These are phyloP conservation scores for Cladophialophora psammophila DNA, from an alignment of 2,329 filamentous ascomycete genomes.

Conservation along the genomic window DNA sequence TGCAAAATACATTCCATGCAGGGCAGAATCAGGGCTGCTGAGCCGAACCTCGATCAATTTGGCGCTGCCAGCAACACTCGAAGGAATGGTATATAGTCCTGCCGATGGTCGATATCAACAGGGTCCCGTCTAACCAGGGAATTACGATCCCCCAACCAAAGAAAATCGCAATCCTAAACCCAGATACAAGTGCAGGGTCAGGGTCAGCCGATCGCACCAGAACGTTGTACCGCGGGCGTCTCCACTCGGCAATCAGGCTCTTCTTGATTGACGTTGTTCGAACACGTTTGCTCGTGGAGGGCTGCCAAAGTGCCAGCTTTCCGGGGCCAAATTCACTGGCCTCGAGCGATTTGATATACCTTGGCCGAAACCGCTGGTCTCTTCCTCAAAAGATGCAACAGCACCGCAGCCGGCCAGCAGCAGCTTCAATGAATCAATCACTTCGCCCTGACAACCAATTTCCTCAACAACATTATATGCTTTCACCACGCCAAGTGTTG, in stretches of 20 bases:
- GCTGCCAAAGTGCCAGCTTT: neutral
- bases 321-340: neutral
- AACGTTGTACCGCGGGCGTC: neutral
- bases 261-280: slow-evolving; percentile 3
- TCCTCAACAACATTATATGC: neutral
- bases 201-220: neutral
- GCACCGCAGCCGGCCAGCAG: neutral
- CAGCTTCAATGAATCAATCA: neutral
- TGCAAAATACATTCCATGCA: neutral
- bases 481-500: neutral
- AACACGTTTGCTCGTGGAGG: neutral
- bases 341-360: slow-evolving; percentile 1
- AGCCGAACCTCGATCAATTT: neutral
- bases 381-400: slow-evolving; percentile 3
- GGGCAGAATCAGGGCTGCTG: neutral
- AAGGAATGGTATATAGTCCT: neutral
- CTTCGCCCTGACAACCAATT: neutral
- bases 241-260: neutral
- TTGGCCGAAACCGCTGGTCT: neutral
- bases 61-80: neutral
- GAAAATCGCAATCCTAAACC: neutral
- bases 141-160: neutral
- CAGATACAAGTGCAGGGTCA: neutral
- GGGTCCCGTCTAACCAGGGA: neutral
- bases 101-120: neutral